Percentiles rank a stretch among this genome's conserved stretches.
phyloP scores from a whole-genome alignment of 176 grass and related monocot species.

The Saccharum officinarum region DNA sequence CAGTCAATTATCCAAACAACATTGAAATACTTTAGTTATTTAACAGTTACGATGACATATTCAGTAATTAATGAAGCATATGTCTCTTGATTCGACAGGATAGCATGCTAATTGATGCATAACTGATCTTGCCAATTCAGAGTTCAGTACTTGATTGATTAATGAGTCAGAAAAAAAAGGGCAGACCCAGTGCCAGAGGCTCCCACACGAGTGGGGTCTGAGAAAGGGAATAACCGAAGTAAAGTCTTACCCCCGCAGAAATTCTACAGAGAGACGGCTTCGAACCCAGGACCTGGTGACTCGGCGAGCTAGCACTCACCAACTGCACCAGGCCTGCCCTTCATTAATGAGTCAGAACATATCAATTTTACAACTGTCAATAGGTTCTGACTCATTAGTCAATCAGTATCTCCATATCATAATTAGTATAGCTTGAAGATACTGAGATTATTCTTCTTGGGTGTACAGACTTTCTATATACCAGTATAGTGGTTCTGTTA shows the following conservation, averaged over 20 bases:
- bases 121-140: not conserved
- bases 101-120: not conserved
- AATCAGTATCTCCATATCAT: not conserved
- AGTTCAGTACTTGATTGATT: constrained; percentile 5
- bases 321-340: too few species aligned
- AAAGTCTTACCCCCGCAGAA: too few species aligned
- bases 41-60: not conserved
- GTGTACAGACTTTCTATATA: not conserved
- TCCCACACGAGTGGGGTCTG: too few species aligned
- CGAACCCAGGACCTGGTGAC: too few species aligned
- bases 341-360: not conserved
- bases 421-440: not conserved
- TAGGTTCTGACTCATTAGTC: not conserved
- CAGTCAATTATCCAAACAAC: not conserved
- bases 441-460: not conserved
- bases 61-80: not conserved
- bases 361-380: not conserved
- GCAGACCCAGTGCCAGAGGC: too few species aligned
- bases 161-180: not conserved
- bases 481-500: not conserved
- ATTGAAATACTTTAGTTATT: not conserved
- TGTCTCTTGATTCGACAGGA: not conserved
- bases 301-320: too few species aligned
- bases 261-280: too few species aligned
- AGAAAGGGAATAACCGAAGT: too few species aligned